Conservation (phyloP, 225 moss, liverwort and hornwort species). For the Sphagnum tenellum region DNA sequence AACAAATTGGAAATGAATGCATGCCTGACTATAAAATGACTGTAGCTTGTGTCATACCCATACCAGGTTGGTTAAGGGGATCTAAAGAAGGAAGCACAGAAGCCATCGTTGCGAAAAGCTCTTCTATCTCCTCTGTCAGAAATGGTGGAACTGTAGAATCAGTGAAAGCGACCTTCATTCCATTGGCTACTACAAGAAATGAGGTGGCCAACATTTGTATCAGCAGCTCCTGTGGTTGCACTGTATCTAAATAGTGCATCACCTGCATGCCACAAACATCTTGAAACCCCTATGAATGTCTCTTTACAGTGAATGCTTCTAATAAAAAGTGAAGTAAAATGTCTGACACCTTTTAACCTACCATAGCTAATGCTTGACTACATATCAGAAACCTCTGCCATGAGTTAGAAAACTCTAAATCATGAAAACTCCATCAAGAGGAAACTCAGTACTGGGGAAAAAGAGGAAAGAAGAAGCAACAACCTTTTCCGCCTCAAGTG, state of each 20-base stretch:
- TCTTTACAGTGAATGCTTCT: too few species aligned
- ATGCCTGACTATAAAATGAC: neutral
- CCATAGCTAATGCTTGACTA: too few species aligned
- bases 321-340: too few species aligned
- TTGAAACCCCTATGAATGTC: too few species aligned
- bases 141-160: slow-evolving; percentile 38
- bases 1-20: neutral
- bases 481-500: slow-evolving; percentile 91
- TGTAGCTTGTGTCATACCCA: neutral
- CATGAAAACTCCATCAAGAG: too few species aligned
- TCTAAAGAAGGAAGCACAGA: slow-evolving; percentile 60
- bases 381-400: too few species aligned
- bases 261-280: slow-evolving; percentile 29
- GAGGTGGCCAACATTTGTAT: slow-evolving; percentile 78
- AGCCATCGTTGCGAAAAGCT: slow-evolving; percentile 43
- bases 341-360: too few species aligned
- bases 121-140: slow-evolving; percentile 42
- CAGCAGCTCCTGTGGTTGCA: slow-evolving; percentile 78
- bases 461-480: neutral
- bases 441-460: neutral
- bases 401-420: too few species aligned
- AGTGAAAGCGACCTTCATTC: slow-evolving; percentile 43
- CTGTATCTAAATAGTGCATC: slow-evolving; percentile 84
- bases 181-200: slow-evolving; percentile 61
- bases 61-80: slow-evolving; percentile 35